Percentiles rank a stretch among this genome's conserved stretches.
Conservation (phyloP, 495 filamentous ascomycete genomes). For the Neurospora discreta region DNA sequence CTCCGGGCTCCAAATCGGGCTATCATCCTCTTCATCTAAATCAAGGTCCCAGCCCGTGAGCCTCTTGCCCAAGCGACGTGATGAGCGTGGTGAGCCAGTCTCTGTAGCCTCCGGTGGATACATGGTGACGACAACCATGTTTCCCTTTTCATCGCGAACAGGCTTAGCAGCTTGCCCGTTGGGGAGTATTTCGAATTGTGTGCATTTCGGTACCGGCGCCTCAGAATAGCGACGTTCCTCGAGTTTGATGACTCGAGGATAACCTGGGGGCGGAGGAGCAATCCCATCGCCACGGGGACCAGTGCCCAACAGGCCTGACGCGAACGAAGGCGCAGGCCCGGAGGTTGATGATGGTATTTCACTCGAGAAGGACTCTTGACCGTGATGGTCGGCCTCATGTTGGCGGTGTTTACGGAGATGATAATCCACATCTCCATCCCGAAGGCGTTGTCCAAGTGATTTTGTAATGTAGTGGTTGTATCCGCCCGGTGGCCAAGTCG, state of each 20-base stretch:
- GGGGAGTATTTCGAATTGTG: constrained; percentile 55
- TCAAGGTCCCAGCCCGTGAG: background rate
- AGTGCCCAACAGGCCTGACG: constrained; percentile 6
- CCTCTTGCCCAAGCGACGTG: background rate
- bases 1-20: background rate
- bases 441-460: background rate
- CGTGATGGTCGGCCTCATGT: constrained; percentile 1
- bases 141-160: constrained; percentile 26
- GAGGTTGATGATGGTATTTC: constrained; percentile 1
- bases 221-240: constrained; percentile 57
- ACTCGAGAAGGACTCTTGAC: background rate
- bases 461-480: background rate
- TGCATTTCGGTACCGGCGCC: constrained; percentile 37
- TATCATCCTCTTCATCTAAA: background rate
- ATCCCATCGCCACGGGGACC: constrained; percentile 8
- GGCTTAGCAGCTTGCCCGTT: constrained; percentile 24
- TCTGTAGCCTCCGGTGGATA: constrained; percentile 41
- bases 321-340: constrained; percentile 4
- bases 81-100: background rate
- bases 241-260: constrained; percentile 67
- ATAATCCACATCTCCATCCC: background rate
- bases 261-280: constrained; percentile 25
- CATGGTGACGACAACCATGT: constrained; percentile 34
- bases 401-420: background rate
- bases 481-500: background rate